phyloP scores from a whole-genome alignment of 2,329 filamentous ascomycete genomes.

The Sporothrix humicola region DNA sequence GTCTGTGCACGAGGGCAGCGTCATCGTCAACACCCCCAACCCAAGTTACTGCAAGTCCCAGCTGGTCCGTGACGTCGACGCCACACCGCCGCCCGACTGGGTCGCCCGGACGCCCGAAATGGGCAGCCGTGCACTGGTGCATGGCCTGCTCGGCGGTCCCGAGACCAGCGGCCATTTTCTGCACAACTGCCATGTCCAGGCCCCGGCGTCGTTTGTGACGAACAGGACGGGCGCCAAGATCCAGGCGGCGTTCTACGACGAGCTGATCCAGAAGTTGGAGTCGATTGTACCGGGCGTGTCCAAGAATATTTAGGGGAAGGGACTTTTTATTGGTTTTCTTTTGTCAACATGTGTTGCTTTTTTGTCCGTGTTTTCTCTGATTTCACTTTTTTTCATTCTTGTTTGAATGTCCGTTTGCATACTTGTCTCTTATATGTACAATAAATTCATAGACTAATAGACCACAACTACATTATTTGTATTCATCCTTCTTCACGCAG shows the following conservation, averaged over 20 bases:
- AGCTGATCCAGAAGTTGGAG: constrained; percentile 27
- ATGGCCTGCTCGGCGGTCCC: constrained; percentile 42
- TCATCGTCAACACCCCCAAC: constrained; percentile 50
- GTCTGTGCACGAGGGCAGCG: constrained; percentile 29
- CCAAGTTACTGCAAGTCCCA: constrained; percentile 51
- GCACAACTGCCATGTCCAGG: constrained; percentile 37
- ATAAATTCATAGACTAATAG: constrained; percentile 3
- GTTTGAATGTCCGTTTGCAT: background rate
- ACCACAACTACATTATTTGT: background rate
- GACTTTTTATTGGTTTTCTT: background rate
- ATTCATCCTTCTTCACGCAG: background rate
- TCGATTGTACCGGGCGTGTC: background rate
- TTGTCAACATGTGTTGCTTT: background rate
- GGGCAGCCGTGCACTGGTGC: constrained; percentile 47
- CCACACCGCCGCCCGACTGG: constrained; percentile 16
- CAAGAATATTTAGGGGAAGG: background rate
- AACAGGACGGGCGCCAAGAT: constrained; percentile 15
- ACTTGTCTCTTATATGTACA: background rate
- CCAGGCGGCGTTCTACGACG: constrained; percentile 9
- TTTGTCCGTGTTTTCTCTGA: background rate
- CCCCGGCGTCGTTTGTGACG: constrained; percentile 9
- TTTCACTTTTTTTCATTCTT: background rate
- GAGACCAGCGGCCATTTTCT: constrained; percentile 47
- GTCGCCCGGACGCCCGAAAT: constrained; percentile 54
- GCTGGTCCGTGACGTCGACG: constrained; percentile 36